Conservation (phyloP, 2,329 filamentous ascomycete genomes). For the Thermomyces lanuginosus region DNA sequence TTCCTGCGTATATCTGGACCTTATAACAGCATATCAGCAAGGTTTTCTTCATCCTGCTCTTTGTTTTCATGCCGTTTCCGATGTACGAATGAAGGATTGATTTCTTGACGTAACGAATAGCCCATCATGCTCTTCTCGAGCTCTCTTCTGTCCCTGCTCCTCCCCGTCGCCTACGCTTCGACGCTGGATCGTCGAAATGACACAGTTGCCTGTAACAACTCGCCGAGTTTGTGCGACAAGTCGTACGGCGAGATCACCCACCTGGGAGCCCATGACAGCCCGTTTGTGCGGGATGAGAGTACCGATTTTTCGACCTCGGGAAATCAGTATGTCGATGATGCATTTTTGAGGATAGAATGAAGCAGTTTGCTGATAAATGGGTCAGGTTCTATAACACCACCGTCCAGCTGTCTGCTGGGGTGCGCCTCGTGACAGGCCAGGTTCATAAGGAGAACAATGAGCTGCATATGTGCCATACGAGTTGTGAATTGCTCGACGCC, state of each 20-base stretch:
- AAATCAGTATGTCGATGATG: constrained; percentile 43
- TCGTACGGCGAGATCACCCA: constrained; percentile 62
- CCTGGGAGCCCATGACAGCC: constrained; percentile 58
- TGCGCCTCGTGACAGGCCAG: constrained; percentile 56
- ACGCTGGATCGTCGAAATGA: constrained; percentile 14
- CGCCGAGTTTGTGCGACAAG: constrained; percentile 52
- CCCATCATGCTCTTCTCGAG: no score
- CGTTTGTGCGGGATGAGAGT: constrained; percentile 50
- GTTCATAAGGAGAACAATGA: constrained; percentile 45
- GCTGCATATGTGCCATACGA: constrained; percentile 55
- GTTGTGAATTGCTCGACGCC: constrained; percentile 51
- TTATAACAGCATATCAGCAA: no score
- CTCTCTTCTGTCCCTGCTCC: no score
- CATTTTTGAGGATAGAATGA: background rate
- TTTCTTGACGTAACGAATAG: no score
- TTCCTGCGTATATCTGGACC: no score
- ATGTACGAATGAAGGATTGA: no score
- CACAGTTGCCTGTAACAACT: constrained; percentile 61
- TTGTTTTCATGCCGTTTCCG: no score
- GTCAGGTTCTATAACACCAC: constrained; percentile 48
- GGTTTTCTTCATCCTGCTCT: no score
- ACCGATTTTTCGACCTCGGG: constrained; percentile 48
- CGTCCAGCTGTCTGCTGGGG: constrained; percentile 50
- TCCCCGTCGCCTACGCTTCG: constrained; percentile 14
- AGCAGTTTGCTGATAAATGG: constrained; percentile 1